phyloP scores from a whole-genome alignment of 164 flowering plant genomes.

The Nelumbo lutea region DNA sequence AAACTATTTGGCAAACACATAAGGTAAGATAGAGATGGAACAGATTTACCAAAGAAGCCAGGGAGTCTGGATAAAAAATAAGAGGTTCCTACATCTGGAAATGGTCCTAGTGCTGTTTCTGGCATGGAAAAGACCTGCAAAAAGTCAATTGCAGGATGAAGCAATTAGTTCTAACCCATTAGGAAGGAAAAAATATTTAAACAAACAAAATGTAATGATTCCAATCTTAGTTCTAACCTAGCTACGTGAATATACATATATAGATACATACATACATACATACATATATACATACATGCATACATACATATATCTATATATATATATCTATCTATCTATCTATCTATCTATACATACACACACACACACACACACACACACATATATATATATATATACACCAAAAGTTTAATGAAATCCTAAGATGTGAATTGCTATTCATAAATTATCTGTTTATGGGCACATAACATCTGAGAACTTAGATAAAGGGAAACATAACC shows the following conservation, averaged over 20 bases:
- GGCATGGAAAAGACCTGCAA: constrained; percentile 95
- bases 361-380: too few species aligned
- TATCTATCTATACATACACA: too few species aligned
- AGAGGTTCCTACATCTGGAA: constrained; percentile 93
- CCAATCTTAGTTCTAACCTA: too few species aligned
- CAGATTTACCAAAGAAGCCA: constrained; percentile 70
- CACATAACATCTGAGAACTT: neutral
- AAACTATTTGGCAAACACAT: neutral
- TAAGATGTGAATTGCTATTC: neutral
- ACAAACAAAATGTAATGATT: too few species aligned
- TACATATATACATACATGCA: too few species aligned
- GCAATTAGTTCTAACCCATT: too few species aligned
- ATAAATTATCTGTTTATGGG: neutral
- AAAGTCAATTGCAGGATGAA: neutral
- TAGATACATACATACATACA: too few species aligned
- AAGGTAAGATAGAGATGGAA: neutral
- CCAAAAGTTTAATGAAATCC: neutral
- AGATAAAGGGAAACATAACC: constrained; percentile 22
- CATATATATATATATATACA: too few species aligned
- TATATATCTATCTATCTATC: too few species aligned
- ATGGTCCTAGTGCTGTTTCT: constrained; percentile 83
- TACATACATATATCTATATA: too few species aligned
- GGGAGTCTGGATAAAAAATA: constrained; percentile 81
- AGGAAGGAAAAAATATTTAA: too few species aligned
- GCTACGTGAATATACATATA: too few species aligned